phyloP scores from a whole-genome alignment of 2,329 filamentous ascomycete genomes.

The Apiospora aurea region DNA sequence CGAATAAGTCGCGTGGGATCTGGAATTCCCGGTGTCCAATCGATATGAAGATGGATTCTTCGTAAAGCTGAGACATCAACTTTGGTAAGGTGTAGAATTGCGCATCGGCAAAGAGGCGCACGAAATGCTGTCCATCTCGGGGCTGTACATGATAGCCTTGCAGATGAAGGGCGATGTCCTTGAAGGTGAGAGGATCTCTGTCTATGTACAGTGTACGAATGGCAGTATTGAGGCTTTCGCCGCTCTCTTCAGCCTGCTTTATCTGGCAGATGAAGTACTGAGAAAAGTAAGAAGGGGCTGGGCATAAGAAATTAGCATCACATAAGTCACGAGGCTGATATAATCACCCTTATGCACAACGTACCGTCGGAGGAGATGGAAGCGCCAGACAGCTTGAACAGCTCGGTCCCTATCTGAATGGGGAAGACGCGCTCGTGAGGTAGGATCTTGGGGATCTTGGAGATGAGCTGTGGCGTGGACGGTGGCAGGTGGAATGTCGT shows the following conservation, averaged over 20 bases:
- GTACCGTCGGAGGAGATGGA: conserved; percentile 76
- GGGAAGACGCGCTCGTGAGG: conserved; percentile 78
- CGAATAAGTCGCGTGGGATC: conserved; percentile 88
- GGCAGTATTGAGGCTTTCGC: conserved; percentile 54
- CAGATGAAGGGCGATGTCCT: conserved; percentile 87
- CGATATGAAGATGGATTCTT: conserved; percentile 89
- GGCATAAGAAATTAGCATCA: conserved; percentile 30
- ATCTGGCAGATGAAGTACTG: conserved; percentile 91
- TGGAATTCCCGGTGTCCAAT: conserved; percentile 89
- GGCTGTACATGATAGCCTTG: conserved; percentile 91
- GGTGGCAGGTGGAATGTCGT: conserved; percentile 38
- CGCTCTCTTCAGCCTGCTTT: conserved; percentile 65
- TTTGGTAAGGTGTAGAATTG: conserved; percentile 93
- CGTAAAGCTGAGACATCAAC: conserved; percentile 88
- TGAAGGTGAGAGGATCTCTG: conserved; percentile 87
- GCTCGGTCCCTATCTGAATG: conserved; percentile 74
- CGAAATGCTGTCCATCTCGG: conserved; percentile 84
- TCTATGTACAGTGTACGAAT: conserved; percentile 93
- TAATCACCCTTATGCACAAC: conserved; percentile 38
- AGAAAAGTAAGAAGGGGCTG: conserved; percentile 95
- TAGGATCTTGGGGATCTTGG: conserved; percentile 63
- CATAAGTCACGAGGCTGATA: conserved; percentile 5
- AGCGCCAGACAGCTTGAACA: conserved; percentile 77
- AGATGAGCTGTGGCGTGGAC: conserved; percentile 45
- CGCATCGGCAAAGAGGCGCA: conserved; percentile 90